Evolutionary conservation across 257 asterid genomes (phyloP).

Genomic region (Scutellaria galericulata): DNA sequence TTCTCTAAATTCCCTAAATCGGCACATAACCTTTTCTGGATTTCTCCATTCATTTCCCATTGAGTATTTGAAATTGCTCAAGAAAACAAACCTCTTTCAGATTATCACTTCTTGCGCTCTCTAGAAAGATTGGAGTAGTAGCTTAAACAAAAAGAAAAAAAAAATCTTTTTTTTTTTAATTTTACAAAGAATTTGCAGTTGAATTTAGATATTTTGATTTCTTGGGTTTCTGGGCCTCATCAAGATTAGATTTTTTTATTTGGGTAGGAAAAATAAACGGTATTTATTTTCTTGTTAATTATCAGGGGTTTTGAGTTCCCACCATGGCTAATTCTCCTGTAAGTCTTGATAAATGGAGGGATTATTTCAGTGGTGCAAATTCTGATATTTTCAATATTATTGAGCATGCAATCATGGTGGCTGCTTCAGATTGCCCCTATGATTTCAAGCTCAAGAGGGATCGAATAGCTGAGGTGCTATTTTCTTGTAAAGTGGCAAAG

Average conservation of each 20-base stretch:
- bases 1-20: constrained; percentile 42
- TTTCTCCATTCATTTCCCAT: constrained; percentile 46
- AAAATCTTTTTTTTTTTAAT: too few species aligned
- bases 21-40: constrained; percentile 45
- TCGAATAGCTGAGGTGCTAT: constrained; percentile 53
- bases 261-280: not conserved
- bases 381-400: constrained; percentile 47
- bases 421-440: constrained; percentile 54
- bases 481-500: constrained; percentile 37
- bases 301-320: constrained; percentile 19
- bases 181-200: too few species aligned
- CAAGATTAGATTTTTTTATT: constrained; percentile 21
- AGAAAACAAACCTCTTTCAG: constrained; percentile 8
- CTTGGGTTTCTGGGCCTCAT: constrained; percentile 2
- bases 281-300: not conserved
- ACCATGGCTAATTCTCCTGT: constrained; percentile 36
- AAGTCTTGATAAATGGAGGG: constrained; percentile 55
- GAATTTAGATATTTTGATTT: too few species aligned
- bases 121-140: not conserved
- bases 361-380: constrained; percentile 45
- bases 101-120: not conserved
- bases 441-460: constrained; percentile 54
- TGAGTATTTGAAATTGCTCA: constrained; percentile 16
- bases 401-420: constrained; percentile 55
- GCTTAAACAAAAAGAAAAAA: too few species aligned